Evolutionary conservation across 345 rosid genomes (phyloP).

Genomic region (Eucalyptus rudis): DNA sequence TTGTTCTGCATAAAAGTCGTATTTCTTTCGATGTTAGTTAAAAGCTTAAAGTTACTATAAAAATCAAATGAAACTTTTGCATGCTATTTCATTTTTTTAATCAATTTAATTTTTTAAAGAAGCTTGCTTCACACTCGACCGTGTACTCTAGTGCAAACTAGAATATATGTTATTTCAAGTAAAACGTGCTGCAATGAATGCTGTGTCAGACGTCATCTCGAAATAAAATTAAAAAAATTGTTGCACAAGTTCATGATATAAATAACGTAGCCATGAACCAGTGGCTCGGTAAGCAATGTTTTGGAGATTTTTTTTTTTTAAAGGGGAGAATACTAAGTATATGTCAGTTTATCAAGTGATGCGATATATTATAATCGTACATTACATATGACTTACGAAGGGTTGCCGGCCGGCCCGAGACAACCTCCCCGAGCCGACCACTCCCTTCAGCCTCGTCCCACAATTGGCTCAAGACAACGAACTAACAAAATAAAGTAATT

Average conservation of each 20-base stretch:
- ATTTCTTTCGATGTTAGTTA: no score
- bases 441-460: not conserved
- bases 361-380: accelerated
- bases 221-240: not conserved
- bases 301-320: not conserved
- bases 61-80: not conserved
- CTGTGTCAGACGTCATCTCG: not conserved
- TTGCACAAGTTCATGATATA: not conserved
- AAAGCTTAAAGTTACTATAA: not conserved
- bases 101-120: not conserved
- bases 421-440: no score
- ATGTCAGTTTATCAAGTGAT: not conserved
- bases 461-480: not conserved
- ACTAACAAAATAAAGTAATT: not conserved
- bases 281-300: not conserved
- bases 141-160: not conserved
- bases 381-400: not conserved
- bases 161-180: not conserved
- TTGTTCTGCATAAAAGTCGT: not conserved
- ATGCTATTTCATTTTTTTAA: not conserved
- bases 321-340: not conserved
- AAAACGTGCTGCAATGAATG: not conserved
- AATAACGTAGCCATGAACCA: not conserved
- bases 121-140: not conserved
- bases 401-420: no score